Evolutionary conservation across 1,284 basidiomycete genomes (phyloP).

Genomic region (Puccinia triticina): DNA sequence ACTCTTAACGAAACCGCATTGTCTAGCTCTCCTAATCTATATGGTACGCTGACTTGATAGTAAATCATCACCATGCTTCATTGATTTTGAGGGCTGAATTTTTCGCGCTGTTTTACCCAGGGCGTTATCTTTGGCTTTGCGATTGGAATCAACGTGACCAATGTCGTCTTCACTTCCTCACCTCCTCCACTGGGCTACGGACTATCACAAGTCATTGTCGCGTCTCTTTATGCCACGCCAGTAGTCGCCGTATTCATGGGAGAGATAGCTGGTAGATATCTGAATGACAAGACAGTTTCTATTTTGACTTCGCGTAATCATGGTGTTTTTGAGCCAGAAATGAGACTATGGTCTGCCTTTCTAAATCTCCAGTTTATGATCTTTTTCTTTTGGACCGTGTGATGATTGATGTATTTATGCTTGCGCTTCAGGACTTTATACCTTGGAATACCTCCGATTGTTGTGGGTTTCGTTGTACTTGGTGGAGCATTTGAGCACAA

Average conservation of each 20-base stretch:
- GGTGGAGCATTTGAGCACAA: constrained; percentile 42
- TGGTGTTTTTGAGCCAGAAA: constrained; percentile 74
- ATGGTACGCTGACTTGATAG: constrained; percentile 62
- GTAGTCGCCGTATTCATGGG: constrained; percentile 69
- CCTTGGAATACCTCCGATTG: constrained; percentile 68
- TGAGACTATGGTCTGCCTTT: constrained; percentile 67
- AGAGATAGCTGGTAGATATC: constrained; percentile 69
- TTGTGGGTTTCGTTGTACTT: constrained; percentile 68
- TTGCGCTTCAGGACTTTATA: constrained; percentile 67
- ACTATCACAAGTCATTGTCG: constrained; percentile 66
- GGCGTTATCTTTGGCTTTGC: constrained; percentile 67
- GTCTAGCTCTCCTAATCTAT: constrained; percentile 67
- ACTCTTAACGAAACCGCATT: constrained; percentile 70
- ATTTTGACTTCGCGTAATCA: constrained; percentile 67
- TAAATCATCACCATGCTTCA: constrained; percentile 60
- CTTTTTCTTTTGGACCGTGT: neutral
- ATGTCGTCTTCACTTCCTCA: constrained; percentile 66
- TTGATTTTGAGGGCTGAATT: neutral
- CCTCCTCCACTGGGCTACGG: constrained; percentile 69
- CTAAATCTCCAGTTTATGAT: neutral
- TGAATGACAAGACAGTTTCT: constrained; percentile 71
- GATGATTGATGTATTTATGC: neutral
- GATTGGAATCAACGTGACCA: constrained; percentile 76
- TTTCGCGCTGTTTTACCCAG: neutral
- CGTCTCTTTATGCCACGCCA: constrained; percentile 65